Base-by-base conservation (phyloP, 495 filamentous ascomycete genomes). In the Penicillium antarcticum region DNA sequence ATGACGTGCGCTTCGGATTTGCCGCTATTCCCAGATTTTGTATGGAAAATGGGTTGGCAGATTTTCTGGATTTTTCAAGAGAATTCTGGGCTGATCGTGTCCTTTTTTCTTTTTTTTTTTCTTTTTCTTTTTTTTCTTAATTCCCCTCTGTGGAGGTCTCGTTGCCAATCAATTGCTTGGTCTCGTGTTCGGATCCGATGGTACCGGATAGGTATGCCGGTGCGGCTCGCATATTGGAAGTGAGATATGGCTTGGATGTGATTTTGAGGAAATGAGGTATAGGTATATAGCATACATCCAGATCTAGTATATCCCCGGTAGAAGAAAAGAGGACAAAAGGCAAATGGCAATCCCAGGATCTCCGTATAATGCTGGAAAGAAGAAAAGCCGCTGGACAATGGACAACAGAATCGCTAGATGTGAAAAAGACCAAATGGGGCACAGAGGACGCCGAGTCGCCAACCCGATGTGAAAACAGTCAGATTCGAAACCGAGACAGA, bases 381-480 rank as follows among this genome's bases (percentile, higher is more conserved):
- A 41, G 31, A 41, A 42, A 55, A 44, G 48, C 52, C 47, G 53
- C 60, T 54, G 31, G 19, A 43, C 24, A 26, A 36, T 46, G 18
- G 35, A 44, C 16, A 53, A 57, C 21, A 48, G n/a, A 17, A 55
- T 56, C 58, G 61, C 58, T 61, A 55, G 58, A 46, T 14, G 12
- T 16, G 45, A 29, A 18, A 17, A 31, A 31, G 29, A 31, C 2
- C 34, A 18, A 51, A 48, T 36, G 16, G 53, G 34, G 16, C 41
- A 17, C 50, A 52, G 54, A 57, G 33, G 55, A 61, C 45, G 33
- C 56, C 62, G 45, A 42, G 34, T 56, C 48, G 53, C 55, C 42
- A 38, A 47, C 41, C 53, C 45, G 11, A 49, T 52, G 37, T 45
- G 24, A 35, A 19, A 34, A 31, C 26, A 38, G 23, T 43, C 39